A percentile compares a stretch with the other conserved stretches of the same genome.
These are phyloP conservation scores for Candida silvicultrix DNA, from an alignment of 805 yeast species.

Conservation along the genomic window DNA sequence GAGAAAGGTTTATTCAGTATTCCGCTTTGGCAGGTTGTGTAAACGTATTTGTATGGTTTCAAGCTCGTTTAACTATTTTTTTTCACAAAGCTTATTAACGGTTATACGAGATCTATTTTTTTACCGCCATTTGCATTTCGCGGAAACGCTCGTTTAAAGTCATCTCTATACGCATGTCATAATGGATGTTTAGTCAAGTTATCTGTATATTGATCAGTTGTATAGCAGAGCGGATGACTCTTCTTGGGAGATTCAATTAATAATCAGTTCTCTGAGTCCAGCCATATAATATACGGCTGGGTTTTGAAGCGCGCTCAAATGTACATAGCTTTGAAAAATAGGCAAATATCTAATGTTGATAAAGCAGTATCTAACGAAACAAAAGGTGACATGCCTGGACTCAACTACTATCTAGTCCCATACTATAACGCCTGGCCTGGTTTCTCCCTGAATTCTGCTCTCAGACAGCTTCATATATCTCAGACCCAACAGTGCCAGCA, in stretches of 20 bases:
- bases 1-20: too few relatives aligned
- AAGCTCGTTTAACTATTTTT: background rate
- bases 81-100: background rate
- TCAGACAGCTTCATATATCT: constrained; percentile 78
- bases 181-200: too few relatives aligned
- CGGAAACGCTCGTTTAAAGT: background rate
- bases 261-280: too few relatives aligned
- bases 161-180: too few relatives aligned
- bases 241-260: too few relatives aligned
- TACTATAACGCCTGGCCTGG: constrained; percentile 70
- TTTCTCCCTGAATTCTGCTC: constrained; percentile 77
- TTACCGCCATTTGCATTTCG: background rate
- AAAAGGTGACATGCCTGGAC: constrained; percentile 94
- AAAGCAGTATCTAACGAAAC: constrained; percentile 78
- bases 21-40: background rate
- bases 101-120: background rate
- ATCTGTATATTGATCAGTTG: too few relatives aligned
- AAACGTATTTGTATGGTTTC: background rate
- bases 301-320: too few relatives aligned
- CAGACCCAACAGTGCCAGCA: constrained; percentile 57
- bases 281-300: too few relatives aligned
- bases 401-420: constrained; percentile 94
- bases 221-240: too few relatives aligned
- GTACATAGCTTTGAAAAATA: constrained; percentile 51
- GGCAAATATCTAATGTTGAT: constrained; percentile 72